phyloP scores from a whole-genome alignment of 2,329 filamentous ascomycete species.

The Leptographium wingfieldii region DNA sequence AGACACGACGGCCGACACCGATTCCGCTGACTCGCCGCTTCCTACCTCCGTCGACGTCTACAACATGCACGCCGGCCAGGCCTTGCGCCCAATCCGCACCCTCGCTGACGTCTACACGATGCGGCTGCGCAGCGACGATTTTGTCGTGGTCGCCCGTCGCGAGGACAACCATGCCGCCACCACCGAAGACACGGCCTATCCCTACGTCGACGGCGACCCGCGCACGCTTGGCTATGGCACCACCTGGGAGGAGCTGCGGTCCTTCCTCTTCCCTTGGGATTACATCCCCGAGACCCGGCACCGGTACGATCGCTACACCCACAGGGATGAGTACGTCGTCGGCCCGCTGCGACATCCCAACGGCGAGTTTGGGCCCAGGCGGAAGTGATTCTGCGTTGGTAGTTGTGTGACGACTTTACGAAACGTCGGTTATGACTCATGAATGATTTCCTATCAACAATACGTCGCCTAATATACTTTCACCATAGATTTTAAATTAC shows the following conservation, averaged over 20 bases:
- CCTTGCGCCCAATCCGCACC: slow-evolving; percentile 18
- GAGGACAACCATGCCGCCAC: not conserved
- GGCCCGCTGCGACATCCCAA: not conserved
- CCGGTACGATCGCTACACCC: slow-evolving; percentile 10
- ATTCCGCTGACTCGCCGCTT: slow-evolving; percentile 18
- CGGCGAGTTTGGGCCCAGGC: not conserved
- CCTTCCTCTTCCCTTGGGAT: slow-evolving; percentile 13
- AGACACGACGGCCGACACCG: not conserved
- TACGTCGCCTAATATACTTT: too few relatives aligned
- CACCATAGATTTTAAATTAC: too few relatives aligned
- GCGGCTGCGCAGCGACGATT: slow-evolving; percentile 9
- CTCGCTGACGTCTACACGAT: slow-evolving; percentile 11
- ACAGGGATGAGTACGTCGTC: slow-evolving; percentile 13
- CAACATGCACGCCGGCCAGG: slow-evolving; percentile 45
- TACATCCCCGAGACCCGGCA: slow-evolving; percentile 6
- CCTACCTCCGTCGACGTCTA: slow-evolving; percentile 34
- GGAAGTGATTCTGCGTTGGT: not conserved
- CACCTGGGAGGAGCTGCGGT: slow-evolving; percentile 11
- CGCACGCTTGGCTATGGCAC: slow-evolving; percentile 11
- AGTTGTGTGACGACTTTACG: not conserved
- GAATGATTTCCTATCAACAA: too few relatives aligned
- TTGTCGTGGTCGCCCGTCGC: slow-evolving; percentile 12
- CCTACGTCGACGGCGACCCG: slow-evolving; percentile 8
- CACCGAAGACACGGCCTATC: slow-evolving; percentile 1
- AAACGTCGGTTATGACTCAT: not conserved